A percentile compares a stretch with the other conserved stretches of the same genome.
Conservation (phyloP, 768 basidiomycete species). For the Trametes coccinea region DNA sequence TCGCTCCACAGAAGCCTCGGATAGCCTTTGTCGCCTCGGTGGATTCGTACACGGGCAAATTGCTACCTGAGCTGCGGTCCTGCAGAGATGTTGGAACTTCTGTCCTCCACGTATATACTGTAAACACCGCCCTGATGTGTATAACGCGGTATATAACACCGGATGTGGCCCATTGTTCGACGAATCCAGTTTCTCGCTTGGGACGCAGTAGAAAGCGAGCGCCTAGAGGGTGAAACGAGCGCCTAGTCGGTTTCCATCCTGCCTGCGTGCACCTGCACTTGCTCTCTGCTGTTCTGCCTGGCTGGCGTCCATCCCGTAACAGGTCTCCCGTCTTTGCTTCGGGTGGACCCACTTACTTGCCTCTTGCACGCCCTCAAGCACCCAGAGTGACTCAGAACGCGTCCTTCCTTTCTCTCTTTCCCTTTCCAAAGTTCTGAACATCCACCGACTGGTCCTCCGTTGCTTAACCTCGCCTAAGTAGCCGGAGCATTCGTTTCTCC, state of each 20-base stretch:
- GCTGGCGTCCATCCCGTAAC: slow-evolving; percentile 26
- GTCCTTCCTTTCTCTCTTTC: slow-evolving; percentile 31
- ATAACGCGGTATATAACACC: no score
- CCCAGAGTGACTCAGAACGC: slow-evolving; percentile 29
- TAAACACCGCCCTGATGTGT: no score
- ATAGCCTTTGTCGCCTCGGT: no score
- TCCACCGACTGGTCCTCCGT: slow-evolving; percentile 19
- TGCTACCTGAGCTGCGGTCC: no score
- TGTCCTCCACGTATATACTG: no score
- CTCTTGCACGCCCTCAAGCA: slow-evolving; percentile 13
- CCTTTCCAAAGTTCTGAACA: slow-evolving; percentile 21
- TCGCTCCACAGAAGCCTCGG: no score
- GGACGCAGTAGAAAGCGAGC: slow-evolving; percentile 6
- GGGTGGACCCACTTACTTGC: slow-evolving; percentile 18
- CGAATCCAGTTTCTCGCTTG: slow-evolving; percentile 8
- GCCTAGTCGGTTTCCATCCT: slow-evolving; percentile 18
- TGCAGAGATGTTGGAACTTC: no score
- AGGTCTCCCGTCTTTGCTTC: slow-evolving; percentile 17
- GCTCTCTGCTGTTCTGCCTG: slow-evolving; percentile 28
- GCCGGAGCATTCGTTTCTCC: slow-evolving; percentile 21
- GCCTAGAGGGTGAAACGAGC: background rate
- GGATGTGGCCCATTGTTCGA: slow-evolving; percentile 10
- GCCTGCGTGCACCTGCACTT: slow-evolving; percentile 17
- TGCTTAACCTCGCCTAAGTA: slow-evolving; percentile 19
- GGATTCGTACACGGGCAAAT: no score